Evolutionary conservation across 2,329 filamentous ascomycete genomes (phyloP).

Genomic region (Xylariaceae sp.): DNA sequence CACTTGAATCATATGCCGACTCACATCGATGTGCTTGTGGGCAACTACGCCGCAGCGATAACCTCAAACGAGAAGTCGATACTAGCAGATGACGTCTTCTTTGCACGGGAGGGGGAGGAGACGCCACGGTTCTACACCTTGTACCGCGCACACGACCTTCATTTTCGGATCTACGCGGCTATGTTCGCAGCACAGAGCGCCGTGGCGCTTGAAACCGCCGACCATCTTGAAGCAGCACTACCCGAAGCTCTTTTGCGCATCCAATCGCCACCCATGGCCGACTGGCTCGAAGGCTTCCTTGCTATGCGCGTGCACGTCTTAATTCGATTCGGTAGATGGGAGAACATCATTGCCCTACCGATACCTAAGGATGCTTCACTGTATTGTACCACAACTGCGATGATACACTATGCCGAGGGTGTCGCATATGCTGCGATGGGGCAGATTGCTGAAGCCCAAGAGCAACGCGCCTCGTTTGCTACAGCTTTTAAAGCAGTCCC

Average conservation of each 20-base stretch:
- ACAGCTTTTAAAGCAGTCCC: constrained; percentile 51
- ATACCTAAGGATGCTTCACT: constrained; percentile 56
- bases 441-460: constrained; percentile 50
- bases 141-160: constrained; percentile 70
- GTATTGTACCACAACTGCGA: constrained; percentile 67
- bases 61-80: constrained; percentile 64
- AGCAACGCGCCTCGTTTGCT: constrained; percentile 48
- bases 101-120: constrained; percentile 54
- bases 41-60: constrained; percentile 66
- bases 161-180: constrained; percentile 71
- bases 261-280: constrained; percentile 68
- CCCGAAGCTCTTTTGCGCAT: constrained; percentile 61
- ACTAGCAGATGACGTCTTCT: constrained; percentile 62
- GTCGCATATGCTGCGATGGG: constrained; percentile 61
- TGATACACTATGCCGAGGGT: constrained; percentile 64
- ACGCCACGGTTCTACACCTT: constrained; percentile 71
- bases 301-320: constrained; percentile 65
- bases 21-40: constrained; percentile 70
- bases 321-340: constrained; percentile 70
- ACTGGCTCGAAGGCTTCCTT: constrained; percentile 71
- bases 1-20: constrained; percentile 75
- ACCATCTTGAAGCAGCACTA: constrained; percentile 57
- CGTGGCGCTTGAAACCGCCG: constrained; percentile 58
- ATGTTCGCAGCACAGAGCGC: constrained; percentile 69
- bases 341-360: constrained; percentile 55